Evolutionary conservation across 768 basidiomycete species (phyloP), one percentile per base, ranked within the genome.

Genomic region (Leucocoprinus birnbaumii): DNA sequence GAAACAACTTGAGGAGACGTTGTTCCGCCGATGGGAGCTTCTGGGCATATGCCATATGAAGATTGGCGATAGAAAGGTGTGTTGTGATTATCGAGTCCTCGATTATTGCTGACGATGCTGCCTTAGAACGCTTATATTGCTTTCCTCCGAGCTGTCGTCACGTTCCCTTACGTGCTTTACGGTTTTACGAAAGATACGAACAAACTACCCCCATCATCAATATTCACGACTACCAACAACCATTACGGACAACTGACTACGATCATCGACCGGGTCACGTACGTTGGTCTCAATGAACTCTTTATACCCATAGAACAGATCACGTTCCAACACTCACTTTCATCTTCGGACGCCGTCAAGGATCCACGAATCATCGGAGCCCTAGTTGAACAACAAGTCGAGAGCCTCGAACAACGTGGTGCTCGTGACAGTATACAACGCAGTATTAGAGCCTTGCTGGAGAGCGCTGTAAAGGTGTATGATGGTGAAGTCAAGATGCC

Each of bases 1-100:
- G 85, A 71, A 53, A 42, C 79, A 82, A 58, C 72, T 91, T 1
- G 78, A 82, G 55, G 83, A 85, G 27, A 84, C 87, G 57, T 61
- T 94, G 24, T 80, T 79, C 59, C 77, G 85, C 19, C 73, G 93
- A 44, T 95, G 86, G 80, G 92, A 97, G 69, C 66, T 96, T 26
- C 72, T 95, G 22, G 93, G 81, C 0, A 82, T 87, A 3, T 93
- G 91, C 65, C 85, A 83, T 63, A 77, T 80, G 25, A 94, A 90
- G 67, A 84, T 84, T 24, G 87, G 86, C 0, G 88, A 96, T 60
- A 78, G 87, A 19, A 81, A 80, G 79, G 94, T 91, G 43, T 26
- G 75, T 66, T 14, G 38, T 48, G 49, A 42, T 51, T 56, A 49
- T 56, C 27, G 44, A 47, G 43, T 11, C 51, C n/a, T 19, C 4